Evolutionary conservation across 441 rosid species (phyloP).

Genomic region (Macaranga tanarius): DNA sequence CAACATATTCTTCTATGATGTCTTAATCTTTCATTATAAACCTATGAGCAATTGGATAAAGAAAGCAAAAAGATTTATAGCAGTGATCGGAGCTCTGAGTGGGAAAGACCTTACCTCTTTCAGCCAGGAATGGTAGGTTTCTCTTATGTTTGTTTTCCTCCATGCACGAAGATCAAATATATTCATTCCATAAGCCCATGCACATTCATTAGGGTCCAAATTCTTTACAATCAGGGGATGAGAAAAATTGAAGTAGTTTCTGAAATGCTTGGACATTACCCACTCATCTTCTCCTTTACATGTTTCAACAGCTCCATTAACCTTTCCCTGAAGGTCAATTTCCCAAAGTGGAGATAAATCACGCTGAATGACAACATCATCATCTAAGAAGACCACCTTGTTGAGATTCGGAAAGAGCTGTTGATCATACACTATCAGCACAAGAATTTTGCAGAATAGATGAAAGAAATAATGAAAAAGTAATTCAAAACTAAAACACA

Average conservation of each 20-base stretch:
- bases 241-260: constrained; percentile 95
- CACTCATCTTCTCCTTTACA: constrained; percentile 94
- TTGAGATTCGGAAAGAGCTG: constrained; percentile 96
- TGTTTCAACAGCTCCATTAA: constrained; percentile 98
- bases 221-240: constrained; percentile 80
- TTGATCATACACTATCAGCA: constrained; percentile 30
- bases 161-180: constrained; percentile 85
- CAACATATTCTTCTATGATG: not conserved
- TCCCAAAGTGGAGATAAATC: constrained; percentile 96
- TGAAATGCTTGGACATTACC: constrained; percentile 97
- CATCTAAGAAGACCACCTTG: constrained; percentile 96
- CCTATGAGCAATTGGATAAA: not conserved
- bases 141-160: constrained; percentile 86
- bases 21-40: not conserved
- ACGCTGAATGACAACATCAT: constrained; percentile 88
- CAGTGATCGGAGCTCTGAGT: not conserved
- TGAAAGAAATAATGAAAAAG: constrained; percentile 1
- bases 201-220: constrained; percentile 89
- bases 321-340: constrained; percentile 82
- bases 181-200: constrained; percentile 99
- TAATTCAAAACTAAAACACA: not conserved
- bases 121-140: constrained; percentile 90
- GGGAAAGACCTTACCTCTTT: constrained; percentile 61
- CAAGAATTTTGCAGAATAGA: not conserved
- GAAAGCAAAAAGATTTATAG: not conserved